Base-by-base conservation (phyloP, 768 basidiomycete species). In the Mycena galericulata region DNA sequence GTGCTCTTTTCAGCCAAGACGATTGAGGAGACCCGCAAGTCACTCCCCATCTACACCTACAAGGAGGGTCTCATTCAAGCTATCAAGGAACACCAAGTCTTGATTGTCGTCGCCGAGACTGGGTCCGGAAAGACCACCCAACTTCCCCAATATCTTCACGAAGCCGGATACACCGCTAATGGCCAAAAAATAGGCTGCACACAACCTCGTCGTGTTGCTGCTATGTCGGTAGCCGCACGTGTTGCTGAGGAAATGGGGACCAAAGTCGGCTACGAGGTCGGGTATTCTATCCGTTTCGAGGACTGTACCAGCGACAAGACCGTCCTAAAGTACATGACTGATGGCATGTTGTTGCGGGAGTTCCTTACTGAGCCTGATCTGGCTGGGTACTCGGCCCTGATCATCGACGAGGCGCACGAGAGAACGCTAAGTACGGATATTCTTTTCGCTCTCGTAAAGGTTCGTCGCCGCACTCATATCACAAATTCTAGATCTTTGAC, bases 231-330 rank as follows among this genome's bases (percentile, higher is more conserved):
- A 58, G 98, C 98, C 5, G 96, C 97, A 18, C 97, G 98, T 82
- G 98, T 99, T 18, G 97, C 98, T 0, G 98, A 99, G 69, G 98
- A 99, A 81, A 96, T 99, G 92, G 98, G 97, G 10, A 93, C 91
- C 4, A 93, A 98, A 79, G 91, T 99, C 43, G 98, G 98, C 12
- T 94, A 97, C 73, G 97, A 99, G 81, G 98, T 99, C 55, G 98
- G 98, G n/a, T 99, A 99, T 80, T 97, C 97, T 36, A 99, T 99
- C 73, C 95, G 98, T 34, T 99, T 99, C 82, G 98, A 99, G 81
- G 98, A 99, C 79, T 98, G 96, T 79, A 99, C 98, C 22, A 98
- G 95, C 83, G 96, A 99, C 85, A 98, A 98, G 84, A 99, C 98
- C 5, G 92, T 97, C 47, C 85, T 99, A 75, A 99, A 99, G 81